Evolutionary conservation across 305 asterid genomes (phyloP), one percentile per base, ranked within the genome.

Genomic region (Fraxinus xanthoxyloides): DNA sequence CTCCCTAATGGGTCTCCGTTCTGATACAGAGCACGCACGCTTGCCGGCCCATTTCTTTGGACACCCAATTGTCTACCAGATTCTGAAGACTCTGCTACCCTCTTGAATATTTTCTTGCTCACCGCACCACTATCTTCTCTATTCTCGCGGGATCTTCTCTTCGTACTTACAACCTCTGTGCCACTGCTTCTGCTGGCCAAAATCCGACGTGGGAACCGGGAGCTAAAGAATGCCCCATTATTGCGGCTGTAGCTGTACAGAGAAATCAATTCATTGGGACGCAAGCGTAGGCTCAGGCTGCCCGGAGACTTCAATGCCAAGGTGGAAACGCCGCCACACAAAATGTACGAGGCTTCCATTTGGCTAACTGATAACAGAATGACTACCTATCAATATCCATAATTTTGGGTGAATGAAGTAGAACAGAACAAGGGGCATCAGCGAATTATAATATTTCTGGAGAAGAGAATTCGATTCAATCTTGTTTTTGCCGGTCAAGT

Each of bases 1-100:
- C 92, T 80, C 38, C 99, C 98, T 26, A 94, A 76, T 10, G 98
- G 99, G 84, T 95, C 98, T 5, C 99, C 98, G 26, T 90, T 94
- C 81, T 92, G 92, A 85, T 82, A 67, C 82, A 88, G 79, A 79
- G 91, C 48, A 12, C 85, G 86, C 69, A 89, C 90, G 79, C 87
- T 80, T 79, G 75, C 77, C 4, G 87, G 84, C 8, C 79, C 77
- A 5, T 73, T 76, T 73, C 19, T 75, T 67, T 21, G 38, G 12
- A 73, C 84, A 5, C 32, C 69, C 4, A 32, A 63, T 13, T 65
- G 63, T 40, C 40, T 28, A 69, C 79, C 21, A 28, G 73, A 24
- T 34, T 73, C 77, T 13, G 75, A 15, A 17, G 76, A 32, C 28
- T 46, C 69, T 40, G 51, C 73, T 40, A 77, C 75, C 46, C 28